Evolutionary conservation across 2,329 filamentous ascomycete genomes (phyloP).

Genomic region (Beauveria rudraprayagi): DNA sequence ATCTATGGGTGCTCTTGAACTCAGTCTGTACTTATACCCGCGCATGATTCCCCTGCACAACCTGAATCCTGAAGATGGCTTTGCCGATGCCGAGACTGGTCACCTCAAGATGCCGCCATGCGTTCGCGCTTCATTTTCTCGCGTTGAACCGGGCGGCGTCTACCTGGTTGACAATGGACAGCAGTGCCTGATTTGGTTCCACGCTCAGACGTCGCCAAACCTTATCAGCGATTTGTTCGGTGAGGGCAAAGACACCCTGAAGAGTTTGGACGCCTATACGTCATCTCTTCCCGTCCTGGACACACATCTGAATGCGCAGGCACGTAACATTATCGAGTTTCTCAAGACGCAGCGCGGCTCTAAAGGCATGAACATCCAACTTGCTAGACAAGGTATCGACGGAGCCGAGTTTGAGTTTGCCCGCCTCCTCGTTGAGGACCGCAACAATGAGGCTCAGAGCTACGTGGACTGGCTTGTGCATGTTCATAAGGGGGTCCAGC

Average conservation of each 20-base stretch:
- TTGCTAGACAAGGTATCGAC: constrained; percentile 86
- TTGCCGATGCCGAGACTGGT: constrained; percentile 77
- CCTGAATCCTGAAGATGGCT: constrained; percentile 78
- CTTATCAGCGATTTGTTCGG: constrained; percentile 87
- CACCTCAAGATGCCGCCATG: constrained; percentile 76
- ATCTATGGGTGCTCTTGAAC: constrained; percentile 75
- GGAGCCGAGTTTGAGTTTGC: constrained; percentile 97
- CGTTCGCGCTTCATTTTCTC: constrained; percentile 75
- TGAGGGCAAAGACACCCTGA: constrained; percentile 58
- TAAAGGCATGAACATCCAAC: constrained; percentile 81
- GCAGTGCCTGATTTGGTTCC: constrained; percentile 83
- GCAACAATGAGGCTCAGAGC: constrained; percentile 95
- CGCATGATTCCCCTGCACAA: constrained; percentile 90
- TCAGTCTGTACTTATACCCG: constrained; percentile 90
- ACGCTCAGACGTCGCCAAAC: constrained; percentile 86
- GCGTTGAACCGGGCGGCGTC: constrained; percentile 84
- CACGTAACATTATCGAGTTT: constrained; percentile 87
- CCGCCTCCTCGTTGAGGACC: constrained; percentile 79
- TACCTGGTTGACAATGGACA: constrained; percentile 97
- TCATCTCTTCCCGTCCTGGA: constrained; percentile 75
- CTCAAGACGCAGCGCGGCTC: constrained; percentile 71
- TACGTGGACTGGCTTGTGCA: constrained; percentile 99
- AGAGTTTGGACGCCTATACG: constrained; percentile 71
- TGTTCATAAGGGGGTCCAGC: constrained; percentile 83
- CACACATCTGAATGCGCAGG: constrained; percentile 90